Evolutionary conservation across 164 flowering plant species (phyloP).

Genomic region (Echeveria elegans): DNA sequence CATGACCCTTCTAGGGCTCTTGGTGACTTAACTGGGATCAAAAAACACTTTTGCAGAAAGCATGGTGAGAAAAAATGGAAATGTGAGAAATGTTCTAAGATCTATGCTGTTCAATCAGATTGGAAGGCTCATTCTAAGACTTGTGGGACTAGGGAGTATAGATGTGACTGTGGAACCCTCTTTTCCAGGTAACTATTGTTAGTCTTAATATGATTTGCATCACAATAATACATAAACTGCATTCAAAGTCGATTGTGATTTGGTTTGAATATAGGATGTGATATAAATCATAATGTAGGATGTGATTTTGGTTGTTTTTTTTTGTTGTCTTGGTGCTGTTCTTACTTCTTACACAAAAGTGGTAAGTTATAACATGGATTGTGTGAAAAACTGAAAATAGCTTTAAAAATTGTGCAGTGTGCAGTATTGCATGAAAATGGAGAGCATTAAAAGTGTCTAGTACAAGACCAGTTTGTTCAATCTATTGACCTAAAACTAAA

Average conservation of each 20-base stretch:
- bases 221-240: too few relatives aligned
- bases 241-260: conserved; percentile 9
- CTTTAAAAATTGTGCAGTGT: conserved; percentile 9
- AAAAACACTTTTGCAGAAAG: conserved; percentile 81
- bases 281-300: background rate
- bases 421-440: conserved; percentile 25
- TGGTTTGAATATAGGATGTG: background rate
- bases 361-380: conserved; percentile 21
- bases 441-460: conserved; percentile 26
- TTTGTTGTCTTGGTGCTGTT: conserved; percentile 15
- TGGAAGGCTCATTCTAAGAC: conserved; percentile 89
- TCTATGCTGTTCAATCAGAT: conserved; percentile 92
- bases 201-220: background rate
- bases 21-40: conserved; percentile 98
- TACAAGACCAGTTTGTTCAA: background rate
- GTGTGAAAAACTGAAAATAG: conserved; percentile 14
- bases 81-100: conserved; percentile 80
- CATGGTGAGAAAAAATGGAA: conserved; percentile 93
- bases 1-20: conserved; percentile 84
- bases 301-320: background rate
- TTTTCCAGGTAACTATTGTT: conserved; percentile 63
- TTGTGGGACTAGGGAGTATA: conserved; percentile 84
- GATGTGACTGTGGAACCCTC: conserved; percentile 92
- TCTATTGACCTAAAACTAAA: background rate
- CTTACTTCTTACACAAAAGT: conserved; percentile 10